Percentiles rank a stretch among this genome's conserved stretches.
Conservation (phyloP, 352 stramenopile species). For the Phytophthora meadii region DNA sequence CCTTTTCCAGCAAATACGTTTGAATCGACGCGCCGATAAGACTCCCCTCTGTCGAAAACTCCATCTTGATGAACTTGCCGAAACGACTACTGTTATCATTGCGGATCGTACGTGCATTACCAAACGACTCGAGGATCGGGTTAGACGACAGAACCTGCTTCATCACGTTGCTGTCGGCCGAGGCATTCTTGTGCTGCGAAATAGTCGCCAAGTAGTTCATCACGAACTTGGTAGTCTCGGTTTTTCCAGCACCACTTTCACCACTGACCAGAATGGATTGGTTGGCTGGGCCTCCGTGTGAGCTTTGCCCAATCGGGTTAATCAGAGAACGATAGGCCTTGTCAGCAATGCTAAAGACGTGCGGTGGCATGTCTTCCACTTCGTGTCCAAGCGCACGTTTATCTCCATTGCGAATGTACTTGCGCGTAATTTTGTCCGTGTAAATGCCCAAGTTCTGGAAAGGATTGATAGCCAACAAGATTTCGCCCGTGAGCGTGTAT, state of each 20-base stretch:
- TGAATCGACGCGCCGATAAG: slow-evolving; percentile 94
- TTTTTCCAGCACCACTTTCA: slow-evolving; percentile 96
- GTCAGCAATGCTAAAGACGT: slow-evolving; percentile 93
- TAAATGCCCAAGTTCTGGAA: slow-evolving; percentile 90
- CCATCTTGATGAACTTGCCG: slow-evolving; percentile 98
- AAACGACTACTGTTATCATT: slow-evolving; percentile 98
- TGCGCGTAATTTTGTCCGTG: slow-evolving; percentile 87
- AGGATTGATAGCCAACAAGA: slow-evolving; percentile 89
- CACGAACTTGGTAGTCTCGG: slow-evolving; percentile 96
- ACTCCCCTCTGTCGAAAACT: slow-evolving; percentile 82
- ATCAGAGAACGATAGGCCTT: slow-evolving; percentile 88
- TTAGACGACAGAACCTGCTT: slow-evolving; percentile 97
- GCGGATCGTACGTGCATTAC: slow-evolving; percentile 96
- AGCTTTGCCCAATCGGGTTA: slow-evolving; percentile 49
- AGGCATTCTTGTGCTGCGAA: slow-evolving; percentile 58
- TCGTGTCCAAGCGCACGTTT: slow-evolving; percentile 72
- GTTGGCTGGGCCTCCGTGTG: slow-evolving; percentile 57
- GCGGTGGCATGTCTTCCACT: slow-evolving; percentile 83
- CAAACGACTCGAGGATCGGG: slow-evolving; percentile 99
- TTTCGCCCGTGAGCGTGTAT: slow-evolving; percentile 92
- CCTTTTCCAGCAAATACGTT: slow-evolving; percentile 97
- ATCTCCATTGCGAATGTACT: slow-evolving; percentile 87
- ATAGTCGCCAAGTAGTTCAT: slow-evolving; percentile 96
- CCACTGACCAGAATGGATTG: slow-evolving; percentile 94
- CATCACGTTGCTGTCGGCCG: slow-evolving; percentile 82